These are phyloP conservation scores for Neocallimastix lanati DNA, from an alignment of 192 early-diverging fungal genomes.

Conservation along the genomic window DNA sequence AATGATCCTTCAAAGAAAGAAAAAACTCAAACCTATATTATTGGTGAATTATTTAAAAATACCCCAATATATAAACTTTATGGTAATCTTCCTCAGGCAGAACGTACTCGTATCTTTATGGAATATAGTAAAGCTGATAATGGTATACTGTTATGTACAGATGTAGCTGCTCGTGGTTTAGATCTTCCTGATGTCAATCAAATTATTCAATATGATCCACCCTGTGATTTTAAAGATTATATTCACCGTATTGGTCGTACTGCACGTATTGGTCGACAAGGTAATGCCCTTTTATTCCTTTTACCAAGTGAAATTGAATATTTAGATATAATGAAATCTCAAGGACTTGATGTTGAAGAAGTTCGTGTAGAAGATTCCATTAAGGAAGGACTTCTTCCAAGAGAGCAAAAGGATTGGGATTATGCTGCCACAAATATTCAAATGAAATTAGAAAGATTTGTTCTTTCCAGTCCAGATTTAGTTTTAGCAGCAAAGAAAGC, in stretches of 20 bases:
- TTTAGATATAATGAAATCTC: constrained; percentile 38
- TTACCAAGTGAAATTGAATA: constrained; percentile 66
- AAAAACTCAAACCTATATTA: constrained; percentile 13
- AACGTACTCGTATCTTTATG: constrained; percentile 54
- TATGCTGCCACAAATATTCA: constrained; percentile 32
- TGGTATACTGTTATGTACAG: constrained; percentile 83
- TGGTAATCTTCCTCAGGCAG: constrained; percentile 65
- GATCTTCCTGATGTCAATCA: constrained; percentile 83
- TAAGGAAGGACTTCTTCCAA: constrained; percentile 10
- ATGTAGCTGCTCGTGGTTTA: constrained; percentile 92
- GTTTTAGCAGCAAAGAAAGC: constrained; percentile 54
- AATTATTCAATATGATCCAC: constrained; percentile 94
- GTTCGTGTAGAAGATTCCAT: constrained; percentile 36
- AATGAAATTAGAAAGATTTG: constrained; percentile 52
- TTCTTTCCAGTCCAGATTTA: constrained; percentile 42
- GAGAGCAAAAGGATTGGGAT: constrained; percentile 7
- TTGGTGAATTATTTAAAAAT: constrained; percentile 44
- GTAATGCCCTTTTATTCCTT: constrained; percentile 69
- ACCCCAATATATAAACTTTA: constrained; percentile 67
- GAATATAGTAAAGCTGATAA: constrained; percentile 41
- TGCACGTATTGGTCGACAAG: constrained; percentile 77
- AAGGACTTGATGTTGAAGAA: constrained; percentile 30
- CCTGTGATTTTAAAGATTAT: constrained; percentile 82
- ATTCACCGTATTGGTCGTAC: constrained; percentile 95
- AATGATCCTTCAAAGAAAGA: constrained; percentile 10